Evolutionary conservation across 2,329 filamentous ascomycete species (phyloP).

Genomic region (Arthrobotrys sphaeroides): DNA sequence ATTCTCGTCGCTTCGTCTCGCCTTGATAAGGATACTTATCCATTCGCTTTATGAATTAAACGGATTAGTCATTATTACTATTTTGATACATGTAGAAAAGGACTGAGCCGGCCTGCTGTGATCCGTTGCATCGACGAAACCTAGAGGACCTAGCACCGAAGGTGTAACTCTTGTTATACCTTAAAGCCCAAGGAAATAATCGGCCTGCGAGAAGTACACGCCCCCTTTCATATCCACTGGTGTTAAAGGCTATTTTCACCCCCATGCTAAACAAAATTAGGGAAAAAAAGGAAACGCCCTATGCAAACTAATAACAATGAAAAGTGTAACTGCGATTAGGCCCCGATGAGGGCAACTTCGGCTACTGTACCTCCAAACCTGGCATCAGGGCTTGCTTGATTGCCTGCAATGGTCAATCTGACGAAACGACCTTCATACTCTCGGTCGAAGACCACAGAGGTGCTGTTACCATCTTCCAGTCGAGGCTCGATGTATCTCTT

Average conservation of each 20-base stretch:
- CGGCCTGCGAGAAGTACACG: not conserved
- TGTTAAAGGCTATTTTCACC: not conserved
- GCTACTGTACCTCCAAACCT: slow-evolving; percentile 42
- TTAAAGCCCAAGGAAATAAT: not conserved
- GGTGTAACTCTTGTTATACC: not conserved
- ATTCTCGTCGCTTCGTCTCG: not conserved
- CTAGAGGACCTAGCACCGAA: not conserved
- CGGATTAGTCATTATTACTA: slow-evolving; percentile 12
- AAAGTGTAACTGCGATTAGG: slow-evolving; percentile 14
- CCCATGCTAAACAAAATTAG: not conserved
- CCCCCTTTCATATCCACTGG: not conserved
- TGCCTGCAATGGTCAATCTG: slow-evolving; percentile 44
- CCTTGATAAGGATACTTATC: not conserved
- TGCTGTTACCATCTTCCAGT: slow-evolving; percentile 51
- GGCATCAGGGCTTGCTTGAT: slow-evolving; percentile 28
- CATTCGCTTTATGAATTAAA: not conserved
- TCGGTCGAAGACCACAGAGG: slow-evolving; percentile 42
- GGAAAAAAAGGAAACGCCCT: slow-evolving; percentile 19
- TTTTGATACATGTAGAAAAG: slow-evolving; percentile 17
- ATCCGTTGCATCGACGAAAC: not conserved
- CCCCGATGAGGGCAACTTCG: slow-evolving; percentile 46
- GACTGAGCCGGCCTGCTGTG: not conserved
- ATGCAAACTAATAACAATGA: not conserved
- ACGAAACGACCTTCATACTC: slow-evolving; percentile 48
- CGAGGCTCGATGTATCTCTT: slow-evolving; percentile 43